phyloP scores from a whole-genome alignment of 2,329 filamentous ascomycete genomes.

The Westerdykella aurantiaca region DNA sequence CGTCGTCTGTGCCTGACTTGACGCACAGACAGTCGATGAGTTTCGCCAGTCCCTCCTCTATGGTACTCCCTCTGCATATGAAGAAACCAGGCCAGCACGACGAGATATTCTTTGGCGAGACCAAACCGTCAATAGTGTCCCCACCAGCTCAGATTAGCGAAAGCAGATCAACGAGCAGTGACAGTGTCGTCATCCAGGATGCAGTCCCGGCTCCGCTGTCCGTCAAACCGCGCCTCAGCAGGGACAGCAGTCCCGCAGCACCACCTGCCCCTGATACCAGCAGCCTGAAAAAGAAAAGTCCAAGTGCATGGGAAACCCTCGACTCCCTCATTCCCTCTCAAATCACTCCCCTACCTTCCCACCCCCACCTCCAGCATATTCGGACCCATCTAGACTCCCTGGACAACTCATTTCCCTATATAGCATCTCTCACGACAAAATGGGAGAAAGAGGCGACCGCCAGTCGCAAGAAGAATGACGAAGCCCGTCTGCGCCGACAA shows the following conservation, averaged over 20 bases:
- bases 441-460: constrained; percentile 46
- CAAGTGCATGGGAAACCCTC: constrained; percentile 18
- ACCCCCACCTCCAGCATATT: constrained; percentile 17
- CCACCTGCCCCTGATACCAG: constrained; percentile 6
- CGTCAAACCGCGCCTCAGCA: constrained; percentile 11
- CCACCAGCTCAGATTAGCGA: not conserved
- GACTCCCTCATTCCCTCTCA: constrained; percentile 7
- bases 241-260: constrained; percentile 1
- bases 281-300: constrained; percentile 10
- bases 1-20: constrained; percentile 9
- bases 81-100: constrained; percentile 18
- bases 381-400: constrained; percentile 12
- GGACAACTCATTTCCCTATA: constrained; percentile 15
- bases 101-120: constrained; percentile 33
- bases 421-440: constrained; percentile 19
- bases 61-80: constrained; percentile 3
- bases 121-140: constrained; percentile 7
- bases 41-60: constrained; percentile 9
- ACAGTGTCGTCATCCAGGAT: constrained; percentile 12
- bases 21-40: constrained; percentile 20
- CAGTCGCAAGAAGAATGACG: constrained; percentile 43
- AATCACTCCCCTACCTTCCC: constrained; percentile 8
- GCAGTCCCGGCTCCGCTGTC: constrained; percentile 24
- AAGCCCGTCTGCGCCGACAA: constrained; percentile 46
- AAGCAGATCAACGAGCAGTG: constrained; percentile 15